Base-by-base conservation (phyloP, 106 monocot genomes). In the Vanilla planifolia region DNA sequence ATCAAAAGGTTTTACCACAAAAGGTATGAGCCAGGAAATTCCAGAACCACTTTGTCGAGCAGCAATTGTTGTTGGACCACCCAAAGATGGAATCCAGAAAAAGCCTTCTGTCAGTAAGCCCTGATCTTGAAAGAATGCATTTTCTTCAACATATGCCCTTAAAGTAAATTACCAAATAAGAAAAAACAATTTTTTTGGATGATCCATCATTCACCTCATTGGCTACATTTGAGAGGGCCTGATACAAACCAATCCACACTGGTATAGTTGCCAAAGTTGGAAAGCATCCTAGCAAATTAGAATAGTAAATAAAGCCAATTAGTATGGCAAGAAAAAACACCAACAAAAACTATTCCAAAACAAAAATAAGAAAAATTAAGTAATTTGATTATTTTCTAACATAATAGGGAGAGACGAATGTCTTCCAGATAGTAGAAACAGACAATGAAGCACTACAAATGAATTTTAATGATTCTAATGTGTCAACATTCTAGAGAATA, bases 141-240 rank as follows among this genome's bases (percentile, higher is more conserved):
- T 37, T 28, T 57, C 32, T 46, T 71, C 35, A 58, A 41, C 8
- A 63, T 34, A 57, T 20, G 21, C 16, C 3, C 20, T 5, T 8
- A 33, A 35, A 22, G 1, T 14, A 57, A 35, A 57, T 34, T 57
- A 1, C 21, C 3, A 8, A 5, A 8, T 19, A 57, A 69, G 28
- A 25, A 43, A 64, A 64, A 43, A 16, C 24, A 27, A n/a, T n/a
- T 34, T 20, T 33, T 4, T 29, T 29, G 5, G 33, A 63, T 17
- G 1, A 61, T 30, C 30, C 22, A 26, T 46, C 19, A 16, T 56
- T 25, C 68, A 82, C 96, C 91, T 98, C 96, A 75, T 98, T 98
- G 59, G 96, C 96, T 43, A 92, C 91, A 77, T 98, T 98, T 70
- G 96, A 91, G 62, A 98, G 96, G 65, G 91, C 91, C 69, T 98